Percentiles rank a stretch among this genome's conserved stretches.
Conservation (phyloP, 1,284 basidiomycete genomes). For the Ceratobasidium sp. region DNA sequence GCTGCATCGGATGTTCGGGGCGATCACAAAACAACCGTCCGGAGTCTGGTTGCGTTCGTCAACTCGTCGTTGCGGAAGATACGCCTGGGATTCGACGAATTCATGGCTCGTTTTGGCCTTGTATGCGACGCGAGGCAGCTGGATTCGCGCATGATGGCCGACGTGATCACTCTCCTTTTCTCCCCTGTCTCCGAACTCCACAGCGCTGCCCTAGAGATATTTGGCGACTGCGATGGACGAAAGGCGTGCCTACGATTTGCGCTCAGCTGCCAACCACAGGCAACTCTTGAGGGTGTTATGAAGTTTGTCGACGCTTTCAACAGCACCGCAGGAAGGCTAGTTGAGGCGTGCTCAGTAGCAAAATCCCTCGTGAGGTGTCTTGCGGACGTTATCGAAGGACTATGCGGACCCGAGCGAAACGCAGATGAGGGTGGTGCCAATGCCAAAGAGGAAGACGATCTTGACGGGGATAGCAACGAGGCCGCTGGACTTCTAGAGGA, state of each 20-base stretch:
- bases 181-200: constrained; percentile 83
- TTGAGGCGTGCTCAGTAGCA: constrained; percentile 86
- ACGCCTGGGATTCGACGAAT: constrained; percentile 69
- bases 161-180: constrained; percentile 74
- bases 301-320: constrained; percentile 74
- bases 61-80: constrained; percentile 68
- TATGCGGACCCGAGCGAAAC: constrained; percentile 62
- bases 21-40: constrained; percentile 44
- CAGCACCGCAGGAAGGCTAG: constrained; percentile 67
- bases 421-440: constrained; percentile 65
- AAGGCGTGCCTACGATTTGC: constrained; percentile 85
- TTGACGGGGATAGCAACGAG: constrained; percentile 52
- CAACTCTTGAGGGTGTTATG: constrained; percentile 74
- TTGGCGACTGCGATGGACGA: constrained; percentile 84
- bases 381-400: constrained; percentile 87
- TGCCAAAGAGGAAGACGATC: constrained; percentile 67
- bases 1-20: not conserved
- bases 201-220: constrained; percentile 78
- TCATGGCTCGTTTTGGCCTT: constrained; percentile 66
- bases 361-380: constrained; percentile 90
- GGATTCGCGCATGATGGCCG: constrained; percentile 67
- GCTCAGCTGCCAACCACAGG: constrained; percentile 70
- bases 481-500: constrained; percentile 24
- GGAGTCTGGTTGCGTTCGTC: constrained; percentile 60
- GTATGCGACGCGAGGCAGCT: constrained; percentile 62